phyloP scores from a whole-genome alignment of 2,329 filamentous ascomycete species.

The Colletotrichum siamense region DNA sequence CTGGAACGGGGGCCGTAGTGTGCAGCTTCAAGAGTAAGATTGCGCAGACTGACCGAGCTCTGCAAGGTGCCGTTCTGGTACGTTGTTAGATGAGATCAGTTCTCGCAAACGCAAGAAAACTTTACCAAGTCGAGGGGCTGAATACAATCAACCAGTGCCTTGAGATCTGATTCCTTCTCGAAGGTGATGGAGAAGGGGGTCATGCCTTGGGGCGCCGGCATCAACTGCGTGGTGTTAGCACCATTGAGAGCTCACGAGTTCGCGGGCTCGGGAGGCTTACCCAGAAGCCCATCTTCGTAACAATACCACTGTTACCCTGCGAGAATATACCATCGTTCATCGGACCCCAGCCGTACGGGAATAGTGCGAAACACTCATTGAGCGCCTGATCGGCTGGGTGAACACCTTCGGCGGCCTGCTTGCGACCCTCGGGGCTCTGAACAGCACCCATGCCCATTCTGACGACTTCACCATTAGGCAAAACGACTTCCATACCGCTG shows the following conservation, averaged over 20 bases:
- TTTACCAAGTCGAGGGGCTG: constrained; percentile 5
- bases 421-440: constrained; percentile 33
- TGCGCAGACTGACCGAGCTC: constrained; percentile 9
- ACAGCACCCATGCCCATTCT: constrained; percentile 54
- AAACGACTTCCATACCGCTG: constrained; percentile 48
- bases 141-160: background rate
- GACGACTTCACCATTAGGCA: constrained; percentile 49
- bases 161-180: constrained; percentile 6
- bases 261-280: background rate
- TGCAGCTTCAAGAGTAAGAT: constrained; percentile 2
- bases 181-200: constrained; percentile 8
- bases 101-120: accelerated
- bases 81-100: no score
- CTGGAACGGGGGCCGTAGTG: constrained; percentile 12
- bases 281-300: constrained; percentile 58
- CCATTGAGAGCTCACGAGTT: accelerated
- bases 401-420: constrained; percentile 34
- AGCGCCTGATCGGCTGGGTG: constrained; percentile 30
- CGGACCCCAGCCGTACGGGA: constrained; percentile 44
- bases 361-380: constrained; percentile 34
- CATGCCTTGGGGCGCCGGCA: constrained; percentile 9
- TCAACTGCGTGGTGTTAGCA: background rate
- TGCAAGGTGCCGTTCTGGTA: background rate
- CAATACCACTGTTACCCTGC: constrained; percentile 56
- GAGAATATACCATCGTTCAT: constrained; percentile 52